Evolutionary conservation across 148 eudicot species (phyloP), one percentile per base, ranked within the genome.

Genomic region (Rhododendron mucronatum): DNA sequence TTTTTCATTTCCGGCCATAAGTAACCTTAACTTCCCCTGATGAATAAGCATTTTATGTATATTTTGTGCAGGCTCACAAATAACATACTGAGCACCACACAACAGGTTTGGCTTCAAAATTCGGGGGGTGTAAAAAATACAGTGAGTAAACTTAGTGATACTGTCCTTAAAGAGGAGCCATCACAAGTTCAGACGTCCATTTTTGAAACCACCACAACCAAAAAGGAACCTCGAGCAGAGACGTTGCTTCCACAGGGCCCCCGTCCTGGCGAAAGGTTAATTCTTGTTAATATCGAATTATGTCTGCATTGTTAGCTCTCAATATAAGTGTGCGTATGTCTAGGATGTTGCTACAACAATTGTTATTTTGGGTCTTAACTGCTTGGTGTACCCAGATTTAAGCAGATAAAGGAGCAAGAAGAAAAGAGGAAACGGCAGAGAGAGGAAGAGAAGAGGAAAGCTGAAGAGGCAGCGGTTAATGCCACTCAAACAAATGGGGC

Each of bases 21-120:
- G 59, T 47, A 67, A 0, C 35, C 21, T 50, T 14, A 67, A 69
- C 26, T 83, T 45, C 73, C 20, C 0, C 1, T 4, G 28, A 14
- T 10, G 15, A 26, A 45, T 47, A 44, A 15, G n/a, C 71, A 30
- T 50, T 48, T 83, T 57, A 78, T 4, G 30, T 65, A 73, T 16
- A 57, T 30, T 10, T 83, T 82, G 44, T 88, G 88, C 90, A 96
- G 99, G 99, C 88, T 96, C 37, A 96, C 99, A 48, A 96, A 96
- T 91, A 96, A 96, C 89, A 90, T 96, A 75, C 88, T 96, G 86
- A 96, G 99, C 90, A 94, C 98, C 35, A 94, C 88, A 80, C 99
- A 96, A 89, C 98, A 95, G 92, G 94, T 95, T 76, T 96, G 92
- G 93, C 95, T 96, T 87, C 98, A 94, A 89, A 94, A 93, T 86